phyloP scores from a whole-genome alignment of 176 grass and related monocot genomes.

The Oryza rufipogon region DNA sequence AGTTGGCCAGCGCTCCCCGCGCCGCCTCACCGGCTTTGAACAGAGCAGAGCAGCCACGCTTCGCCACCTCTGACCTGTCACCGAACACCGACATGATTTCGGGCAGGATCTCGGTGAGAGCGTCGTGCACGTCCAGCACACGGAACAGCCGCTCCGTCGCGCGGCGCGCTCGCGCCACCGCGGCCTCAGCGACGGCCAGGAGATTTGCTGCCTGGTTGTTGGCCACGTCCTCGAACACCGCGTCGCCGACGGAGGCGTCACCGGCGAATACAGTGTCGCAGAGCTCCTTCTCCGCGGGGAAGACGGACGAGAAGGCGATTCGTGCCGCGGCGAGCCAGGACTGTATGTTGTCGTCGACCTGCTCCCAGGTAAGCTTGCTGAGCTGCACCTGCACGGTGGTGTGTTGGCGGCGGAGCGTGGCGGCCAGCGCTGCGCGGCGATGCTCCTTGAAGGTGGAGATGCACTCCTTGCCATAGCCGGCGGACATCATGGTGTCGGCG shows the following conservation, averaged over 20 bases:
- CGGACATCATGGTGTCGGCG: conserved; percentile 53
- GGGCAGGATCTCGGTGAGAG: conserved; percentile 33
- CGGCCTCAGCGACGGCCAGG: conserved; percentile 45
- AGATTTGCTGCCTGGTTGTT: conserved; percentile 37
- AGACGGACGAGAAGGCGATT: conserved; percentile 42
- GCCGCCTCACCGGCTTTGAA: conserved; percentile 28
- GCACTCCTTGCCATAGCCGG: conserved; percentile 69
- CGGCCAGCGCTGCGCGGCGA: conserved; percentile 31
- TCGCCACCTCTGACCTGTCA: background rate
- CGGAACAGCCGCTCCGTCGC: conserved; percentile 56
- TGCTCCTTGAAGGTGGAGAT: conserved; percentile 49
- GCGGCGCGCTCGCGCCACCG: conserved; percentile 40
- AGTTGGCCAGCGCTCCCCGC: conserved; percentile 9
- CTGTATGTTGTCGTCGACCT: conserved; percentile 40
- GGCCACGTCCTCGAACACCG: conserved; percentile 49
- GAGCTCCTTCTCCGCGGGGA: conserved; percentile 44
- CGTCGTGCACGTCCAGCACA: conserved; percentile 60
- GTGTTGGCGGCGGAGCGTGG: background rate
- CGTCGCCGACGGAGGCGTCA: conserved; percentile 5
- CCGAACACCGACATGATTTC: conserved; percentile 38
- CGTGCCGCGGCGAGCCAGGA: conserved; percentile 48
- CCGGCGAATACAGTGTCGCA: conserved; percentile 48
- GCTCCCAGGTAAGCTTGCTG: conserved; percentile 49
- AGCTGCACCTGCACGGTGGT: background rate
- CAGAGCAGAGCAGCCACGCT: background rate